Evolutionary conservation across 371 early-diverging fungal species (phyloP).

Genomic region (Mucor indicus): DNA sequence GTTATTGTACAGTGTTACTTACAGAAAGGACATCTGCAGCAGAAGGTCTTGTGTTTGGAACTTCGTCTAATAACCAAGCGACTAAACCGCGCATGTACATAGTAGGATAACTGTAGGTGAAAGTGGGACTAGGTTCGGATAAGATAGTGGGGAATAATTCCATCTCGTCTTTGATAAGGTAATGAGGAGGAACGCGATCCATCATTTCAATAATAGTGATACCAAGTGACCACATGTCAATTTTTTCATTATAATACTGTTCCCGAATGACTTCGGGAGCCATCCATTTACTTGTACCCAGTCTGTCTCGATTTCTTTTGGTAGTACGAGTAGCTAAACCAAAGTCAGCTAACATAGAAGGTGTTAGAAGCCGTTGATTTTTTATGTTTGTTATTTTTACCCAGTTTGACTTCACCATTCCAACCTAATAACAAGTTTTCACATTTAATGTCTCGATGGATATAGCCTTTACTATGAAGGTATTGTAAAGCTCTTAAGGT

Average conservation of each 20-base stretch:
- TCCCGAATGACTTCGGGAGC: conserved; percentile 96
- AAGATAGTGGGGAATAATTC: conserved; percentile 44
- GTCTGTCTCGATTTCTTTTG: conserved; percentile 67
- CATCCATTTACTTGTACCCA: conserved; percentile 98
- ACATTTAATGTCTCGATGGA: conserved; percentile 96
- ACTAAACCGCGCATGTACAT: conserved; percentile 55
- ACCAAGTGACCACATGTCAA: conserved; percentile 96
- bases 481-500: conserved; percentile 78
- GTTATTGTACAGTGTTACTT: conserved; percentile 8
- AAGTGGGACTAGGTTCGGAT: conserved; percentile 45
- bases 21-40: conserved; percentile 41
- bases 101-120: conserved; percentile 48
- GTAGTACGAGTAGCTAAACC: conserved; percentile 41
- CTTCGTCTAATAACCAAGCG: conserved; percentile 50
- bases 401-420: conserved; percentile 95
- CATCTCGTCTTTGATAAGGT: conserved; percentile 44
- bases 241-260: conserved; percentile 77
- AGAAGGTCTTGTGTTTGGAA: conserved; percentile 35
- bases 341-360: conserved; percentile 47
- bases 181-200: conserved; percentile 54
- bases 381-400: conserved; percentile 57
- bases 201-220: conserved; percentile 87
- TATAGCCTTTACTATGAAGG: conserved; percentile 92
- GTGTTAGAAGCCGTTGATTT: too few relatives aligned
- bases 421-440: conserved; percentile 96